phyloP scores from a whole-genome alignment of 148 eudicot species.

The Cornus florida region DNA sequence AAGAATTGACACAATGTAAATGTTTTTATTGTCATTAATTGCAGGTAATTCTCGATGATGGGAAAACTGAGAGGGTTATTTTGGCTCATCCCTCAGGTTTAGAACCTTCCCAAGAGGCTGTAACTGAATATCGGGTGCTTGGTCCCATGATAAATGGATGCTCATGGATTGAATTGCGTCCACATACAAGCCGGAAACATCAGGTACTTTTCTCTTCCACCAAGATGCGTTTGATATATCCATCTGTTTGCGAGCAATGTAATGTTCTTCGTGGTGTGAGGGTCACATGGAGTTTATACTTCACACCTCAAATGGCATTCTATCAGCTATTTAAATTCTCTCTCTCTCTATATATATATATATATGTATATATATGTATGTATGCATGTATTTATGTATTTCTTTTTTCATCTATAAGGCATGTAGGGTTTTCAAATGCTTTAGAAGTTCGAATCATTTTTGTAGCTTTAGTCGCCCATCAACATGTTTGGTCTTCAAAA shows the following conservation, averaged over 20 bases:
- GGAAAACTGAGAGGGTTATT: conserved; percentile 85
- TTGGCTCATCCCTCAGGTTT: conserved; percentile 65
- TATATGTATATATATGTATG: too few relatives aligned
- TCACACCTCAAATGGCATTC: neutral
- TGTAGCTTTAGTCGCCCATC: too few relatives aligned
- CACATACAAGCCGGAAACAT: conserved; percentile 80
- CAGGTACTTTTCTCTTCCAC: conserved; percentile 45
- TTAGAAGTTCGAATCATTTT: too few relatives aligned
- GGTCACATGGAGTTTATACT: neutral
- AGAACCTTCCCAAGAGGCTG: conserved; percentile 82
- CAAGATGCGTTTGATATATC: neutral
- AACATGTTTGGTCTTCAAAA: too few relatives aligned
- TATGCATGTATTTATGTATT: too few relatives aligned
- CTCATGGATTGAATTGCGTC: conserved; percentile 86
- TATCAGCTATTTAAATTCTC: too few relatives aligned
- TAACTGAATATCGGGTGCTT: conserved; percentile 88
- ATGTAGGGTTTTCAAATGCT: too few relatives aligned
- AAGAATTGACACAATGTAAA: neutral
- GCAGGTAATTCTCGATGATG: conserved; percentile 86
- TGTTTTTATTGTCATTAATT: conserved; percentile 4
- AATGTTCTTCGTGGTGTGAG: neutral
- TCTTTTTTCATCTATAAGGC: too few relatives aligned
- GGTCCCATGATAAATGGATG: conserved; percentile 96
- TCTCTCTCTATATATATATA: too few relatives aligned
- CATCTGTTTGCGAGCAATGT: neutral